Conservation (phyloP, 495 filamentous ascomycete genomes). For the Trichocladium antarcticum region DNA sequence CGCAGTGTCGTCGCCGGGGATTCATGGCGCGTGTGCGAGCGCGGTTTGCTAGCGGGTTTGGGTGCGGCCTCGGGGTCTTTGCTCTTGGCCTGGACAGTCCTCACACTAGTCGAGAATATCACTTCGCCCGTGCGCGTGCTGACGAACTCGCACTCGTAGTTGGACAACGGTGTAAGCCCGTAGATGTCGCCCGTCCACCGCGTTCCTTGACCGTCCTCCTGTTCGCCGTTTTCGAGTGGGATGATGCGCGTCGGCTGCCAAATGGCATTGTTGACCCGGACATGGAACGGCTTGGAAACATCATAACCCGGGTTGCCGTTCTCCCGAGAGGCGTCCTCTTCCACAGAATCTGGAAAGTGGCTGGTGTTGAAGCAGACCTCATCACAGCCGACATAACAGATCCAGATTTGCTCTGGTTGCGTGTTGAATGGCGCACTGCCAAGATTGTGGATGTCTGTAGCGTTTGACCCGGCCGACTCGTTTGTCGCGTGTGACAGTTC, state of each 20-base stretch:
- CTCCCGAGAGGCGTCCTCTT: constrained; percentile 12
- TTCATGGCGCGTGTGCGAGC: constrained; percentile 55
- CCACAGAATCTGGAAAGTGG: constrained; percentile 39
- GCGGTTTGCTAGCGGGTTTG: constrained; percentile 37
- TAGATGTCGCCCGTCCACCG: constrained; percentile 78
- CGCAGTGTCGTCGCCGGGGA: constrained; percentile 85
- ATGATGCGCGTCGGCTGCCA: constrained; percentile 75
- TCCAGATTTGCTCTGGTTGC: constrained; percentile 73
- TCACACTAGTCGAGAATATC: constrained; percentile 67
- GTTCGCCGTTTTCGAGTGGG: constrained; percentile 46
- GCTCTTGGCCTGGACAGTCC: constrained; percentile 61
- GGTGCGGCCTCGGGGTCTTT: constrained; percentile 45
- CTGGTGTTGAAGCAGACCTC: constrained; percentile 75
- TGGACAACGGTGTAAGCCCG: constrained; percentile 73
- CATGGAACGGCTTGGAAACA: constrained; percentile 64
- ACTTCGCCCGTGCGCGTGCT: constrained; percentile 59
- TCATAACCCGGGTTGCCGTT: constrained; percentile 41
- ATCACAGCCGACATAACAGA: constrained; percentile 70
- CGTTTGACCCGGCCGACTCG: constrained; percentile 60
- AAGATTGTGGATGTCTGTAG: constrained; percentile 66
- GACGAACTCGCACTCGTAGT: constrained; percentile 77
- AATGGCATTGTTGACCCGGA: constrained; percentile 76
- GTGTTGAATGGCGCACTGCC: constrained; percentile 63
- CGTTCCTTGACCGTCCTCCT: constrained; percentile 30
- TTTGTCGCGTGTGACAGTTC: constrained; percentile 71